These are phyloP conservation scores for Thalia dealbata DNA, from an alignment of 176 grass and related monocot genomes.

Conservation along the genomic window DNA sequence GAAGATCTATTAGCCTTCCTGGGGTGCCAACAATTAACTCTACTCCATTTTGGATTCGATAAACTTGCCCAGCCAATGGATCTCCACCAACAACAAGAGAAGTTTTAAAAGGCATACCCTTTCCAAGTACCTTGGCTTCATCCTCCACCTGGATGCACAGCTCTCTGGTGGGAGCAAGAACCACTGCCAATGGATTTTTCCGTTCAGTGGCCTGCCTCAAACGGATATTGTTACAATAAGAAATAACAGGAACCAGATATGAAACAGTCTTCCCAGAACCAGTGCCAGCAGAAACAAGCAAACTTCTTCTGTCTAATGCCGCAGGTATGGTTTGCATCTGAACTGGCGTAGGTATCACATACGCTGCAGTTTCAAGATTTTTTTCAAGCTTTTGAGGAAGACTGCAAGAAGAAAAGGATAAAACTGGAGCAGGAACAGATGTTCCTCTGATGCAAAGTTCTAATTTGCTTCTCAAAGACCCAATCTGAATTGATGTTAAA, in stretches of 20 bases:
- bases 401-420: slow-evolving; percentile 70
- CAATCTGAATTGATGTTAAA: slow-evolving; percentile 34
- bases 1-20: slow-evolving; percentile 84
- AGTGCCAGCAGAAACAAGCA: slow-evolving; percentile 85
- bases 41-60: slow-evolving; percentile 67
- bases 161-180: slow-evolving; percentile 82
- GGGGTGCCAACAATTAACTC: slow-evolving; percentile 87
- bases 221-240: slow-evolving; percentile 32
- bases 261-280: slow-evolving; percentile 77
- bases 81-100: slow-evolving; percentile 85
- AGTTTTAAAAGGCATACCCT: slow-evolving; percentile 87
- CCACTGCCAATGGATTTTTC: slow-evolving; percentile 47
- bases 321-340: slow-evolving; percentile 94
- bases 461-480: slow-evolving; percentile 66
- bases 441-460: slow-evolving; percentile 57
- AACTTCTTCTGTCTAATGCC: slow-evolving; percentile 52
- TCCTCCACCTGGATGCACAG: slow-evolving; percentile 82
- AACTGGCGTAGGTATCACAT: slow-evolving; percentile 70
- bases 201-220: slow-evolving; percentile 19
- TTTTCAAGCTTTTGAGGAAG: slow-evolving; percentile 60
- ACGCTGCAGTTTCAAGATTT: slow-evolving; percentile 77
- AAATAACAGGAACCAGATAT: slow-evolving; percentile 81
- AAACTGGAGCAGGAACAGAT: slow-evolving; percentile 48
- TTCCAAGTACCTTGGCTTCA: slow-evolving; percentile 77
- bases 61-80: slow-evolving; percentile 62